A percentile compares a stretch with the other conserved stretches of the same genome.
phyloP scores from a whole-genome alignment of 805 yeast genomes.

The Myxozyma monticola region DNA sequence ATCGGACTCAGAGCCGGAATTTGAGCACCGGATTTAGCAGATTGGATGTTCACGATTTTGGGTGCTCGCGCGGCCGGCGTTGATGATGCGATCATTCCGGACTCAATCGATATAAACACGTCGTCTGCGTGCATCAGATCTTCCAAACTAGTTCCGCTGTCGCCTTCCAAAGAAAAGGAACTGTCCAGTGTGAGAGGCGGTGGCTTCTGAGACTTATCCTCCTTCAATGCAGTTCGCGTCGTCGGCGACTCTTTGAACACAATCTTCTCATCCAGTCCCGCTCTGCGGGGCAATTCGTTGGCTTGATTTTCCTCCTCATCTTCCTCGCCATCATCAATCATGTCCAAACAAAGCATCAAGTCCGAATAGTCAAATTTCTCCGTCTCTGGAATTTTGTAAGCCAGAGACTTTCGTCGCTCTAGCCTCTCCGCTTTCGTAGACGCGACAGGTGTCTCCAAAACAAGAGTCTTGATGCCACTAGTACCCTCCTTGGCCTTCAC shows the following conservation, averaged over 20 bases:
- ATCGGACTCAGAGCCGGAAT: too few relatives aligned
- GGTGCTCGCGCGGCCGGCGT: too few relatives aligned
- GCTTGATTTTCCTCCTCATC: neutral
- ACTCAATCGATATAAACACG: neutral
- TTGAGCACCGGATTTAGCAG: neutral
- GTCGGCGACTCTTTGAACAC: too few relatives aligned
- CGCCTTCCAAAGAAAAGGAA: neutral
- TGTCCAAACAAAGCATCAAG: constrained; percentile 15
- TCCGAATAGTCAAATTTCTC: constrained; percentile 21
- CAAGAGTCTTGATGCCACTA: too few relatives aligned
- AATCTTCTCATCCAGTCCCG: too few relatives aligned
- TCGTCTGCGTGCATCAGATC: neutral
- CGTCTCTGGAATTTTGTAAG: constrained; percentile 12
- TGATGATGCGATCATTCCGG: constrained; percentile 5
- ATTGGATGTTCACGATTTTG: too few relatives aligned
- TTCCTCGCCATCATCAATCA: neutral
- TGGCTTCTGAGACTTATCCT: neutral
- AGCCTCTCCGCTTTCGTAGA: too few relatives aligned
- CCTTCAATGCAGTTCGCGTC: too few relatives aligned
- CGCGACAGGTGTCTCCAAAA: too few relatives aligned
- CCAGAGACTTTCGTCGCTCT: neutral
- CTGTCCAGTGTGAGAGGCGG: neutral
- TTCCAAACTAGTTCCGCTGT: neutral
- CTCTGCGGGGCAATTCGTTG: too few relatives aligned
- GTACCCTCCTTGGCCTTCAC: too few relatives aligned